Evolutionary conservation across 257 asterid species (phyloP).

Genomic region (Solanum appendiculatum): DNA sequence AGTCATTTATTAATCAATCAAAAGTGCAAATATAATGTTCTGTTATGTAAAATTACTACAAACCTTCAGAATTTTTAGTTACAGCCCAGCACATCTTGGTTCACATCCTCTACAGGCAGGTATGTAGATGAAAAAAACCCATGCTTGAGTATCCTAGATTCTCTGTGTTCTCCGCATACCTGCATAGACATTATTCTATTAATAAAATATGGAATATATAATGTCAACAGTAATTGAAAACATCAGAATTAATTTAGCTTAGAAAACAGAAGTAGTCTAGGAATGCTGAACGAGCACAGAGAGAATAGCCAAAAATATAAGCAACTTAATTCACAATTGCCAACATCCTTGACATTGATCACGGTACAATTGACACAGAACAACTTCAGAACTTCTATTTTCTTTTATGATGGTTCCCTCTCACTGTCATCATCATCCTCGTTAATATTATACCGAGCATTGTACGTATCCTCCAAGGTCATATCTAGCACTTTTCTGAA

Average conservation of each 20-base stretch:
- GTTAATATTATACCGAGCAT: too few species aligned
- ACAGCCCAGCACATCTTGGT: constrained; percentile 25
- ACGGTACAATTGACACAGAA: constrained; percentile 73
- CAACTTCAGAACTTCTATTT: too few species aligned
- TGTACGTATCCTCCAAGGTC: too few species aligned
- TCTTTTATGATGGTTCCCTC: too few species aligned
- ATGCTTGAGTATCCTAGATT: constrained; percentile 72
- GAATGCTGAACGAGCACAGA: background rate
- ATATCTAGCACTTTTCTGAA: too few species aligned
- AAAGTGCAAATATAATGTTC: background rate
- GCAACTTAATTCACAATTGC: constrained; percentile 52
- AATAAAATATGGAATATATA: background rate
- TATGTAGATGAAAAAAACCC: constrained; percentile 65
- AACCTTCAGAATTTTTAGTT: constrained; percentile 44
- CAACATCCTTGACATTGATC: constrained; percentile 21
- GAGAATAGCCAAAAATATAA: background rate
- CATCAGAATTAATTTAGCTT: background rate
- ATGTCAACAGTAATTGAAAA: background rate
- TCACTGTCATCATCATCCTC: too few species aligned
- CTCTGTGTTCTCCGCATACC: constrained; percentile 85
- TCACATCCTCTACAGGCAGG: constrained; percentile 23
- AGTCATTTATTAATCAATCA: background rate
- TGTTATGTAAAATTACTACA: background rate
- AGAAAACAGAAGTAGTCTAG: background rate
- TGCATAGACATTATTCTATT: constrained; percentile 14